Base-by-base conservation (phyloP, 2,329 filamentous ascomycete genomes). In the Orbilia javanica region DNA sequence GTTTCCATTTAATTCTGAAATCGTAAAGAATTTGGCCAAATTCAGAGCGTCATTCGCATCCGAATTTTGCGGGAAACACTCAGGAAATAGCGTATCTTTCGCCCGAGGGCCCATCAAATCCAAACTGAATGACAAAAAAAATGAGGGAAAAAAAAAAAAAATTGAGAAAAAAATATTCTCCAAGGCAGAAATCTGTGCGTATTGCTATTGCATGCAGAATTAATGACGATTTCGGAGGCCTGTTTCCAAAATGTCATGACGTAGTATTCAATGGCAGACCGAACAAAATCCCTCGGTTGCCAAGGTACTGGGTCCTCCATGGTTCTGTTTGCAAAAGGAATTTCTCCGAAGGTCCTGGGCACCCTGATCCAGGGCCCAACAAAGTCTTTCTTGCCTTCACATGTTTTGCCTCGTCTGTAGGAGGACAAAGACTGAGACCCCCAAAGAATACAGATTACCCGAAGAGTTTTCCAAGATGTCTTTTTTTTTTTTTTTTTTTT, bases 331-430 rank as follows among this genome's bases (percentile, higher is more conserved):
- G 34, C 39, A 42, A 63, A 63, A 34, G 39, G 29, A 72, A 73
- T 73, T 73, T 44, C 62, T 42, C 70, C 70, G 69, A 68, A 67
- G 62, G 70, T 18, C 11, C 66, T 63, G 66, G 62, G 66, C 63
- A 74, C 44, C 70, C 53, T 63, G 70, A 74, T 67, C 55, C 53
- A 74, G 63, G 63, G 29, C 27, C 46, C 29, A 52, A 62, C 57
- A 64, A 64, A 62, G 15, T 50, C 11, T 53, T 36, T 31, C n/a
- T 39, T 73, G 50, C 50, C 69, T 73, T 67, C 60, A 60, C 55
- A 60, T 73, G 25, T 50, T 73, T 73, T 67, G 48, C 36, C 20
- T 71, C 39, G 60, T 64, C 44, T n/a, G 18, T 15, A 64, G 44
- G 34, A 50, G 25, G 39, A 31, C 27, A 48, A 36, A 46, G 8